Evolutionary conservation across 768 basidiomycete genomes (phyloP).

Genomic region (Nevesoporus exiguus): DNA sequence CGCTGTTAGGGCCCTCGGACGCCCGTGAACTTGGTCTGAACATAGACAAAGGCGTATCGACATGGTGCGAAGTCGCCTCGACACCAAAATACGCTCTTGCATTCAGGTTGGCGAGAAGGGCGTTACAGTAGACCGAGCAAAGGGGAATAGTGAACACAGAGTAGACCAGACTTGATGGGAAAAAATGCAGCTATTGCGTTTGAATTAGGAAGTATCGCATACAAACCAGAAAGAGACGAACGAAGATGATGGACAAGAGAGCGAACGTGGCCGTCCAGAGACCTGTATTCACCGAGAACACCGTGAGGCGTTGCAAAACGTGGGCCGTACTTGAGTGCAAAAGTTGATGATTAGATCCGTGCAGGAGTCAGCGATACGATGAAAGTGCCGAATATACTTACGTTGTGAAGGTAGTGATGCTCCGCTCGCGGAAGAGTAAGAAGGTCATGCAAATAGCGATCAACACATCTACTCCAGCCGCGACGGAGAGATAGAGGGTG

Average conservation of each 20-base stretch:
- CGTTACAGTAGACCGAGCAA: neutral
- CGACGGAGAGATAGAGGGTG: neutral
- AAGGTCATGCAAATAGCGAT: neutral
- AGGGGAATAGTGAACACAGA: neutral
- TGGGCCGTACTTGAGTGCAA: neutral
- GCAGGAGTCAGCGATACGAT: neutral
- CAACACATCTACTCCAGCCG: neutral
- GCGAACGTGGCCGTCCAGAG: neutral
- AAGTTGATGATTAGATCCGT: neutral
- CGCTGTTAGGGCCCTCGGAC: neutral
- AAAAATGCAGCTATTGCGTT: neutral
- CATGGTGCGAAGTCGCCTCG: neutral
- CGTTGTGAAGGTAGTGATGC: neutral
- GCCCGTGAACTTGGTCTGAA: no score
- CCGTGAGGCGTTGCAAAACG: neutral
- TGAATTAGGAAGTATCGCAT: neutral
- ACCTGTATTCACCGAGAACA: neutral
- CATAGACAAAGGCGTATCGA: neutral
- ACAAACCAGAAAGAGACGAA: neutral
- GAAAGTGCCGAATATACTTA: no score
- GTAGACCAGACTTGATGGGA: neutral
- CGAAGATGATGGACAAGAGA: neutral
- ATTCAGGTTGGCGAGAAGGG: neutral
- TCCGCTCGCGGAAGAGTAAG: neutral
- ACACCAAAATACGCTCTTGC: neutral